Conservation (phyloP, 805 yeast genomes). For the Pichia ethanolica region DNA sequence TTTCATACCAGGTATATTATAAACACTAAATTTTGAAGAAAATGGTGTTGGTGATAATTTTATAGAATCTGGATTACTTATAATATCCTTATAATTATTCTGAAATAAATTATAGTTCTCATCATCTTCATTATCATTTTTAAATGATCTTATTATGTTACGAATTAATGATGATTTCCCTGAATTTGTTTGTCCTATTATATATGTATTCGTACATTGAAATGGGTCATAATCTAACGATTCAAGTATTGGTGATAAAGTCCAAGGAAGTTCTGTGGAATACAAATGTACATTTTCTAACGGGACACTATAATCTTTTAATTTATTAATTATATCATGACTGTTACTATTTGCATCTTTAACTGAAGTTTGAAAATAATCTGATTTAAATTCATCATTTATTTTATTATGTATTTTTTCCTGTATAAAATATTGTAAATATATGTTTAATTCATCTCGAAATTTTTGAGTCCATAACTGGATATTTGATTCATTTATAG, state of each 20-base stretch:
- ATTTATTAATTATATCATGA: no score
- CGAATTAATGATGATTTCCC: conserved; percentile 22
- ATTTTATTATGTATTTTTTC: not conserved
- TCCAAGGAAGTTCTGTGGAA: conserved; percentile 1
- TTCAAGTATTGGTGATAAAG: conserved; percentile 1
- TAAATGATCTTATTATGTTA: not conserved
- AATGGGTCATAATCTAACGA: conserved; percentile 3
- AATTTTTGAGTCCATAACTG: not conserved
- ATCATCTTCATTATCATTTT: not conserved
- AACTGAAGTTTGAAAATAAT: not conserved
- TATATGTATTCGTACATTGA: conserved; percentile 10
- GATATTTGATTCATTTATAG: not conserved
- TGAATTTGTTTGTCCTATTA: conserved; percentile 25
- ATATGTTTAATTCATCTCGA: not conserved
- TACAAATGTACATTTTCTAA: conserved; percentile 2
- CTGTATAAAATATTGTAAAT: not conserved
- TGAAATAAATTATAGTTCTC: not conserved
- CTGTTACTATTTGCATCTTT: no score
- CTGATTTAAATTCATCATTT: not conserved
- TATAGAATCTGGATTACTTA: not conserved
- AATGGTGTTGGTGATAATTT: conserved; percentile 5
- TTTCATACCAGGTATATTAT: conserved; percentile 12
- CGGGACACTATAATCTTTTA: not conserved
- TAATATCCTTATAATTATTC: not conserved
- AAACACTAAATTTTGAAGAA: conserved; percentile 8